Evolutionary conservation across 257 asterid genomes (phyloP).

Genomic region (Fraxinus pennsylvanica): DNA sequence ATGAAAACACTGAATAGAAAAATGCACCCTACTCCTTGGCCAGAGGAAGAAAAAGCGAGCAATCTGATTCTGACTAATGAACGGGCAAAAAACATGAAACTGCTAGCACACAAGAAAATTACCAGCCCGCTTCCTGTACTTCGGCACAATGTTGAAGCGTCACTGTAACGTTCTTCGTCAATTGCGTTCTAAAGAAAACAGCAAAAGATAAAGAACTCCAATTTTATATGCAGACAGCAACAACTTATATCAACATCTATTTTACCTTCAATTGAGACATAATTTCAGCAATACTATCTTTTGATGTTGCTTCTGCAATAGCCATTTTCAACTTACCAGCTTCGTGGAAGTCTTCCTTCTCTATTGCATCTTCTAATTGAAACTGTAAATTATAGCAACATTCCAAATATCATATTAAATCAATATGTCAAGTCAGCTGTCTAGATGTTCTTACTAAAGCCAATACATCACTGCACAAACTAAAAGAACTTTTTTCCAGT

Average conservation of each 20-base stretch:
- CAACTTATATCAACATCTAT: constrained; percentile 19
- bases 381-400: constrained; percentile 52
- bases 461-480: constrained; percentile 2
- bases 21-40: neutral
- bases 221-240: constrained; percentile 11
- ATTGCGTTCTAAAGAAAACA: constrained; percentile 58
- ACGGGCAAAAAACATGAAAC: constrained; percentile 3
- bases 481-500: neutral
- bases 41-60: neutral
- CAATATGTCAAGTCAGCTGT: neutral
- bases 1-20: neutral
- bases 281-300: constrained; percentile 73
- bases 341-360: constrained; percentile 82
- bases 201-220: constrained; percentile 17
- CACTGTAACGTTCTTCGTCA: constrained; percentile 81
- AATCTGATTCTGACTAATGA: constrained; percentile 15
- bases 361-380: constrained; percentile 89
- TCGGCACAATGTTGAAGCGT: constrained; percentile 84
- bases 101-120: constrained; percentile 28
- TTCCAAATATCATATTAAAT: constrained; percentile 4
- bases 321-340: constrained; percentile 76
- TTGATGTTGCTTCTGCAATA: constrained; percentile 66
- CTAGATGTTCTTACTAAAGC: constrained; percentile 8
- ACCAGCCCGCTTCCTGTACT: constrained; percentile 96
- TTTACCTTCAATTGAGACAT: constrained; percentile 75